These are phyloP conservation scores for Phoma herbarum DNA, from an alignment of 2,329 filamentous ascomycete genomes.

Conservation along the genomic window DNA sequence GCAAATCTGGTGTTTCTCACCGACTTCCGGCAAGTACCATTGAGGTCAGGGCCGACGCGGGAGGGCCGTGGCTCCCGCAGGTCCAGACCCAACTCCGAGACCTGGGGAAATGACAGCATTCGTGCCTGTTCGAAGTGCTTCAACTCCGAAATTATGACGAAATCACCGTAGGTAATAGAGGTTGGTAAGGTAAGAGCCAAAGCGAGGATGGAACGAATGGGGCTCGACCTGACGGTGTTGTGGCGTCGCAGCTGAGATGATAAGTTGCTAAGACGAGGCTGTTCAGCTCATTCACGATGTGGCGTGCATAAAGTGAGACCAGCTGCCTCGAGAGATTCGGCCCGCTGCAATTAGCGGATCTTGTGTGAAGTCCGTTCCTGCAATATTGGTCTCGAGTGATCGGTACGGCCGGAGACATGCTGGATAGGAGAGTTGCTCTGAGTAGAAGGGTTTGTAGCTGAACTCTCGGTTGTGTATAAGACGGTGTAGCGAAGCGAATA, in stretches of 20 bases:
- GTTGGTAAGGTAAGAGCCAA: too few species aligned
- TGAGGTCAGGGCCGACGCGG: background rate
- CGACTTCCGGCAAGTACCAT: background rate
- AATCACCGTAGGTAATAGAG: background rate
- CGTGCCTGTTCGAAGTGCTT: background rate
- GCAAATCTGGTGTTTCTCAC: background rate
- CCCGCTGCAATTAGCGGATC: background rate
- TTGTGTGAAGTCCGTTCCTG: background rate
- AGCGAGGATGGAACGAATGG: background rate
- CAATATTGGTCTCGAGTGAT: background rate
- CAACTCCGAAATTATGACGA: background rate
- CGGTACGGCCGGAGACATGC: background rate
- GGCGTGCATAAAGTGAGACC: background rate
- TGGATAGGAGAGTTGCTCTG: background rate
- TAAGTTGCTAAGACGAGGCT: conserved; percentile 14
- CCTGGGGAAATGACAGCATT: background rate
- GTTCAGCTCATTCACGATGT: conserved; percentile 16
- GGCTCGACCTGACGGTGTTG: background rate
- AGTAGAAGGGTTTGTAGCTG: background rate
- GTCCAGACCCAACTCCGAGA: background rate
- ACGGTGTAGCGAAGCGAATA: background rate
- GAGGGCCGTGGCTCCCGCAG: background rate
- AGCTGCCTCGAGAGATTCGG: background rate
- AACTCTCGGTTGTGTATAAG: background rate
- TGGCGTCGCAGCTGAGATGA: conserved; percentile 16